Conservation (phyloP, 805 yeast genomes). For the Starmerella gropengiesseri region DNA sequence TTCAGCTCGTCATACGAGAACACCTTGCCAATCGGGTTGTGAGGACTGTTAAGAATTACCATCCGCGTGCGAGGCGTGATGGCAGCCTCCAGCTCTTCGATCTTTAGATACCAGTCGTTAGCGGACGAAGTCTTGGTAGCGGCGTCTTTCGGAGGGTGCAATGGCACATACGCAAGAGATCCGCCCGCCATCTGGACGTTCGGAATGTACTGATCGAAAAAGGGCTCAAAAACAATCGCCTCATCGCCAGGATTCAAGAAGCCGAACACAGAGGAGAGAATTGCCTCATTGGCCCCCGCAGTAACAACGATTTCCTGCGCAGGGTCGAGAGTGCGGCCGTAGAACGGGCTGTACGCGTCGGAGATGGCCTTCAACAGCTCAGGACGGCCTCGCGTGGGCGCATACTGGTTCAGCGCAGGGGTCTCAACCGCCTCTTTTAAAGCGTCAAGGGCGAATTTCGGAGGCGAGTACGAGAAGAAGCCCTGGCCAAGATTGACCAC, state of each 20-base stretch:
- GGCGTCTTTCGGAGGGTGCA: slow-evolving; percentile 72
- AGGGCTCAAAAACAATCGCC: slow-evolving; percentile 92
- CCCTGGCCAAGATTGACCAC: slow-evolving; percentile 93
- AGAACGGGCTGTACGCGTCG: slow-evolving; percentile 57
- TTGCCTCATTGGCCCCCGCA: slow-evolving; percentile 97
- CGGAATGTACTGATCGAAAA: slow-evolving; percentile 91
- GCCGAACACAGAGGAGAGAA: slow-evolving; percentile 74
- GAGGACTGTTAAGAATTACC: slow-evolving; percentile 85
- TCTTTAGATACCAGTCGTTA: slow-evolving; percentile 78
- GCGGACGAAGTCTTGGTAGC: slow-evolving; percentile 56
- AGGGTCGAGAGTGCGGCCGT: slow-evolving; percentile 45
- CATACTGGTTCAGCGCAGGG: slow-evolving; percentile 79
- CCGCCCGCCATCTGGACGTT: slow-evolving; percentile 93
- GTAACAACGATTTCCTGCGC: slow-evolving; percentile 63
- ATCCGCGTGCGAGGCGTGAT: slow-evolving; percentile 70
- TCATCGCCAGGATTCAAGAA: slow-evolving; percentile 82
- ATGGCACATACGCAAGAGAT: slow-evolving; percentile 72
- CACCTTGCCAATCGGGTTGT: slow-evolving; percentile 91
- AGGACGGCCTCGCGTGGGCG: slow-evolving; percentile 83
- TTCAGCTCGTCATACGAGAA: slow-evolving; percentile 65
- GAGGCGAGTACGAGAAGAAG: slow-evolving; percentile 92
- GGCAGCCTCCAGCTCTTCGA: slow-evolving; percentile 60
- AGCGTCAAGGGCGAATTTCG: slow-evolving; percentile 79
- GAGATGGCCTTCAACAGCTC: slow-evolving; percentile 59
- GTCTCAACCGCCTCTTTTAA: slow-evolving; percentile 62